phyloP scores from a whole-genome alignment of 1,284 basidiomycete species.

The Sparassis latifolia region DNA sequence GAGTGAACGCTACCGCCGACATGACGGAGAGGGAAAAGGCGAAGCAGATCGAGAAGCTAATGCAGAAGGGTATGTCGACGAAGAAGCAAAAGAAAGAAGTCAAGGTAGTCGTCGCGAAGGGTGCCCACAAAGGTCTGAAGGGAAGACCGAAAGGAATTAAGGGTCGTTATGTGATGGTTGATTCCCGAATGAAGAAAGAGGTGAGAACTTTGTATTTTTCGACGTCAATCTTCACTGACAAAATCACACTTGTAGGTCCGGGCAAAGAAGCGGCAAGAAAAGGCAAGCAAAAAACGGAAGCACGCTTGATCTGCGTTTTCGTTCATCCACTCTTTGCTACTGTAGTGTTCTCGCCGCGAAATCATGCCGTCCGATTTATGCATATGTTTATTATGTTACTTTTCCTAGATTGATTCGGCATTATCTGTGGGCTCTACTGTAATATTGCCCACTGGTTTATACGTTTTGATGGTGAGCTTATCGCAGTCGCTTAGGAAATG shows the following conservation, averaged over 20 bases:
- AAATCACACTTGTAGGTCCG: constrained; percentile 42
- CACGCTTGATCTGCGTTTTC: constrained; percentile 13
- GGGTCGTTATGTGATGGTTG: constrained; percentile 90
- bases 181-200: constrained; percentile 82
- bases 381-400: not conserved
- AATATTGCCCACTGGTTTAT: constrained; percentile 9
- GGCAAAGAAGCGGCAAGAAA: constrained; percentile 65
- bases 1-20: constrained; percentile 85
- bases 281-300: constrained; percentile 56
- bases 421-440: constrained; percentile 3
- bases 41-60: constrained; percentile 86
- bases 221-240: constrained; percentile 7
- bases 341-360: too few species aligned
- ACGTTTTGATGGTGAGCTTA: constrained; percentile 28
- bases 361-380: too few species aligned
- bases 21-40: constrained; percentile 95
- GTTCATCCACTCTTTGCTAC: too few species aligned
- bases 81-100: constrained; percentile 74
- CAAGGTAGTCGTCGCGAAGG: constrained; percentile 91
- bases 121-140: constrained; percentile 83
- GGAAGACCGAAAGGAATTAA: constrained; percentile 96
- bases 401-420: not conserved
- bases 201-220: constrained; percentile 28
- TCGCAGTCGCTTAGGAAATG: constrained; percentile 51
- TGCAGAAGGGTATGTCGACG: constrained; percentile 71